These are phyloP conservation scores for Parietichytrium sp. DNA, from an alignment of 108 stramenopile genomes.

Conservation along the genomic window DNA sequence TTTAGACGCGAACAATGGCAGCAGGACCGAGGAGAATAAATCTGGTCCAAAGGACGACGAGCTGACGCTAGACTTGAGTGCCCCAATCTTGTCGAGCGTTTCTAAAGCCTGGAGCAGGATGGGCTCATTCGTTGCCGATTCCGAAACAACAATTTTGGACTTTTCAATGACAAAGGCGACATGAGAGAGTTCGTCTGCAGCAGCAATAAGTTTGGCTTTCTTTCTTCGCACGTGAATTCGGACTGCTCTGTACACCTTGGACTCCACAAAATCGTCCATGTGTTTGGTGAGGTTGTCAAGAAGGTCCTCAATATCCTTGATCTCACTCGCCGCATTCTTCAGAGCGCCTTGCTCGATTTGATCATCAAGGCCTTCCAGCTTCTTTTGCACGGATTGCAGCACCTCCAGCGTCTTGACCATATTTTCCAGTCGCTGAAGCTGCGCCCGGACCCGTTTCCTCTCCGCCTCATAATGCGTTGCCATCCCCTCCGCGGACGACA, in stretches of 20 bases:
- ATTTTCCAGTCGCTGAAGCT: neutral
- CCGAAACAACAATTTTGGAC: neutral
- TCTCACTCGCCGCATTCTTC: neutral
- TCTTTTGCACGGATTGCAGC: neutral
- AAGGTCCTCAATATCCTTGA: neutral
- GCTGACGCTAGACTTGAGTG: neutral
- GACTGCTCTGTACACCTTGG: neutral
- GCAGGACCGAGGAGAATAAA: neutral
- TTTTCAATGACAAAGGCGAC: neutral
- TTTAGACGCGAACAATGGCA: neutral
- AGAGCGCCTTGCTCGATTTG: neutral
- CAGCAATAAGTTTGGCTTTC: constrained; percentile 23
- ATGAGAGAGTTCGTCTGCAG: neutral
- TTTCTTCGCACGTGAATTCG: neutral
- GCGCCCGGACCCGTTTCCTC: neutral
- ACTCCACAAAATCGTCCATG: neutral
- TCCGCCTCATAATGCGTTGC: neutral
- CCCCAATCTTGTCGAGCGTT: neutral
- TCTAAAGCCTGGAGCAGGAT: neutral
- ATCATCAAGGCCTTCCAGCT: neutral
- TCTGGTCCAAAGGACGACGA: neutral
- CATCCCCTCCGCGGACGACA: neutral
- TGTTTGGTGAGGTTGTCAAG: neutral
- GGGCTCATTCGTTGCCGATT: neutral
- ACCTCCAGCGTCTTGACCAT: constrained; percentile 14